phyloP scores from a whole-genome alignment of 202 grass and related monocot genomes.

The Zizania palustris region DNA sequence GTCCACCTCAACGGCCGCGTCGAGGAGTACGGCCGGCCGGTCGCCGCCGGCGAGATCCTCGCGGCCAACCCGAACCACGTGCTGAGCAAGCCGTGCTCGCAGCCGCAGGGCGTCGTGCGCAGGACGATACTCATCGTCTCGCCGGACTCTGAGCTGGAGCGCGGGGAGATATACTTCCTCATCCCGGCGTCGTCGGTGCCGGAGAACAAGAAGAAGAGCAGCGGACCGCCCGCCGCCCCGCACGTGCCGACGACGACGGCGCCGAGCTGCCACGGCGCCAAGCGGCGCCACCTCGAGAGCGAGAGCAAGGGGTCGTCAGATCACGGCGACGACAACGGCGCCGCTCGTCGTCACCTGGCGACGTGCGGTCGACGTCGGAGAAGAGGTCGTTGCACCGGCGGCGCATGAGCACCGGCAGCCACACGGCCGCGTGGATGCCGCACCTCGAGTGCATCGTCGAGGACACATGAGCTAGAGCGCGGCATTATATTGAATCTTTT shows the following conservation, averaged over 20 bases:
- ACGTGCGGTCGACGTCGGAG: conserved; percentile 10
- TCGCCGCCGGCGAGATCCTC: conserved; percentile 77
- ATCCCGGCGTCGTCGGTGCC: conserved; percentile 63
- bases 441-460: conserved; percentile 88
- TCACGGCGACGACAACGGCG: conserved; percentile 4
- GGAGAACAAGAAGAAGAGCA: conserved; percentile 51
- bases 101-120: conserved; percentile 56
- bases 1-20: conserved; percentile 86
- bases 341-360: conserved; percentile 23
- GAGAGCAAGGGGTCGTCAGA: background rate
- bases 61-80: conserved; percentile 76
- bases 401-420: conserved; percentile 43
- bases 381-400: conserved; percentile 51
- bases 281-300: background rate
- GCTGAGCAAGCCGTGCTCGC: conserved; percentile 77
- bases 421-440: conserved; percentile 57
- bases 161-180: conserved; percentile 87
- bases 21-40: conserved; percentile 73
- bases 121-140: conserved; percentile 75
- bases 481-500: background rate
- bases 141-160: conserved; percentile 70
- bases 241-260: background rate
- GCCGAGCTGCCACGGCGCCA: background rate
- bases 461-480: conserved; percentile 45
- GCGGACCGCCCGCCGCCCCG: background rate